Base-by-base conservation (phyloP, 768 basidiomycete species). In the Suillus fuscotomentosus region DNA sequence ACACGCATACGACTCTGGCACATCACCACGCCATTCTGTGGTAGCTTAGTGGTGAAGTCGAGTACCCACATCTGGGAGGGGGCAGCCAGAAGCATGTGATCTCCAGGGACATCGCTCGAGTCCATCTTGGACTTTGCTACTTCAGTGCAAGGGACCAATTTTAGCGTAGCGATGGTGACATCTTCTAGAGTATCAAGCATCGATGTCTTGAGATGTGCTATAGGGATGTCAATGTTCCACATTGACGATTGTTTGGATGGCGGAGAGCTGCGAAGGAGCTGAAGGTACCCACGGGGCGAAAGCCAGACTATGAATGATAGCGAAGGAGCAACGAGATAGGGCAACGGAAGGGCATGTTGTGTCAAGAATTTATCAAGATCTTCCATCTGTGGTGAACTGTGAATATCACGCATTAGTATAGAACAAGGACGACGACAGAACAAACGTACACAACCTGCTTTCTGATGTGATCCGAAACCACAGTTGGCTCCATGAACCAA, bases 1-100 rank as follows among this genome's bases (percentile, higher is more conserved):
- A 89, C 90, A 63, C 84, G 83, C 84, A 93, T 85, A 55, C 89
- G 83, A 22, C 83, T 83, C 74, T 92, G 91, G 66, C 85, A 88
- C 80, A 92, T 84, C 15, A 92, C 85, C 51, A 93, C 72, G 24
- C 92, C 91, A 50, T 70, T 72, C 41, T 70, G 70, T 55, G 81
- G 77, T 0, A 84, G 84, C 24, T 81, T 80, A 55, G 80, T 61
- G 1, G 90, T 90, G 69, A 94, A 92, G 71, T 92, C 90, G 27
- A 94, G 82, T 14, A 87, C 78, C 90, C 92, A 93, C 1, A 81
- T 77, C 68, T 77, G 68, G 31, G 73, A 68, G 27, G 73, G 60
- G 31, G 70, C 53, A 24, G 68, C 65, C 5, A 75, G 70, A 20
- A 77, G 75, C 5, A 45, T 38, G 22, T 70, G 60, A 27, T 76